Evolutionary conservation across 495 filamentous ascomycete species (phyloP).

Genomic region (Bathelium albidoporum): DNA sequence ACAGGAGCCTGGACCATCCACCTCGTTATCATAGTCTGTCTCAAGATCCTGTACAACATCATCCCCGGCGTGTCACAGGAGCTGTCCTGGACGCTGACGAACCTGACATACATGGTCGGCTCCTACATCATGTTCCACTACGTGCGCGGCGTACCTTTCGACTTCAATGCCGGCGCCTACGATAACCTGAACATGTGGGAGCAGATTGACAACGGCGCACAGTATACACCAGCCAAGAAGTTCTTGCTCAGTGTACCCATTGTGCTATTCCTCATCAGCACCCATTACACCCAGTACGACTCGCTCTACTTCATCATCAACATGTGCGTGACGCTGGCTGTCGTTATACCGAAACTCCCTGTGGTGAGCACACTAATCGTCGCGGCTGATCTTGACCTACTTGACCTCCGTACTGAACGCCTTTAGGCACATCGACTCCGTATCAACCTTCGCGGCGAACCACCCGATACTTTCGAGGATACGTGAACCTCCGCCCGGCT

Average conservation of each 20-base stretch:
- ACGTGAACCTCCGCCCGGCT: background rate
- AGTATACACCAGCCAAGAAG: conserved; percentile 98
- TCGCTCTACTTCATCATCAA: conserved; percentile 94
- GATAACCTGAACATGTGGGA: conserved; percentile 99
- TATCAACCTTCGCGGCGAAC: background rate
- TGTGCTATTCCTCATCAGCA: conserved; percentile 87
- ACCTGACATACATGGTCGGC: conserved; percentile 97
- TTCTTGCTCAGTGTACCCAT: conserved; percentile 92
- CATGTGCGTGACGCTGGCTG: conserved; percentile 77
- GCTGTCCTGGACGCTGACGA: conserved; percentile 95
- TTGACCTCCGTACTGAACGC: background rate
- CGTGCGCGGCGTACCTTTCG: conserved; percentile 94
- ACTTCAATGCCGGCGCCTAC: conserved; percentile 98
- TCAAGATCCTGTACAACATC: conserved; percentile 94
- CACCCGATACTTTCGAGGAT: background rate
- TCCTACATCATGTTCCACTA: conserved; percentile 99
- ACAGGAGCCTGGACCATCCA: conserved; percentile 96
- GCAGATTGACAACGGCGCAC: conserved; percentile 97
- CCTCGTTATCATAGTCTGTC: conserved; percentile 72
- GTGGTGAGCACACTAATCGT: conserved; percentile 52
- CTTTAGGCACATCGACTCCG: background rate
- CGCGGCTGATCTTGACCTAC: background rate
- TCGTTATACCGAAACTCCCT: conserved; percentile 92
- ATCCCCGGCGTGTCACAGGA: conserved; percentile 92
- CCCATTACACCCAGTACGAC: conserved; percentile 98